phyloP scores from a whole-genome alignment of 2,329 filamentous ascomycete species.

The Microthyrium microscopicum region DNA sequence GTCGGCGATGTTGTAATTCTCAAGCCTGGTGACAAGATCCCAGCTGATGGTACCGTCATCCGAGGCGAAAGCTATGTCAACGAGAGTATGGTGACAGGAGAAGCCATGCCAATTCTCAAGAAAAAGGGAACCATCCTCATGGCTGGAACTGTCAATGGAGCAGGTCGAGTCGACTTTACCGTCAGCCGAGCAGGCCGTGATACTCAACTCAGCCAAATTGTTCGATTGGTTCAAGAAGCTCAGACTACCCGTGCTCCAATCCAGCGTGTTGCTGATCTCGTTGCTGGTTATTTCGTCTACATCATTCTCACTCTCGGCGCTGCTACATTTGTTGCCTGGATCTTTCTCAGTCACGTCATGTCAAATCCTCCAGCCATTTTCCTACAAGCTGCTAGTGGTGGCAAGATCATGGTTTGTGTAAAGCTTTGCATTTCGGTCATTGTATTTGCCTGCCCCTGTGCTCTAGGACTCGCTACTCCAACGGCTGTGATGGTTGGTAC shows the following conservation, averaged over 20 bases:
- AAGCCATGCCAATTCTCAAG: constrained; percentile 90
- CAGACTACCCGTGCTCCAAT: constrained; percentile 91
- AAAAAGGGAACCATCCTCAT: constrained; percentile 64
- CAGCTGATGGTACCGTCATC: constrained; percentile 75
- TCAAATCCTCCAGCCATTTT: constrained; percentile 80
- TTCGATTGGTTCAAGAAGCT: constrained; percentile 93
- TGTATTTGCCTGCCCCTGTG: constrained; percentile 93
- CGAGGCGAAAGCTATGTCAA: constrained; percentile 87
- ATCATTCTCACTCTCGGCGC: constrained; percentile 72
- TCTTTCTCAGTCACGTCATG: constrained; percentile 80
- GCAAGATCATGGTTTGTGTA: constrained; percentile 88
- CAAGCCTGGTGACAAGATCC: constrained; percentile 89
- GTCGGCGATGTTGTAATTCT: constrained; percentile 87
- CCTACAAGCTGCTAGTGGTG: constrained; percentile 60
- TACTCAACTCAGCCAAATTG: constrained; percentile 93
- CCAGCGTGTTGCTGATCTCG: constrained; percentile 74
- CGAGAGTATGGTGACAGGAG: constrained; percentile 97
- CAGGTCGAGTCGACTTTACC: constrained; percentile 78
- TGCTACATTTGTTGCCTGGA: constrained; percentile 78
- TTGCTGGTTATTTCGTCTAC: constrained; percentile 90
- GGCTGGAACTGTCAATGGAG: constrained; percentile 88
- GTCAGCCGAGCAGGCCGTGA: constrained; percentile 87
- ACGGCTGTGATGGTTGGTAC: constrained; percentile 98
- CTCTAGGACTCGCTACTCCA: constrained; percentile 85
- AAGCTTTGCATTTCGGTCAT: constrained; percentile 98